Evolutionary conservation across 2,329 filamentous ascomycete species (phyloP).

Genomic region (Colletotrichum limetticola): DNA sequence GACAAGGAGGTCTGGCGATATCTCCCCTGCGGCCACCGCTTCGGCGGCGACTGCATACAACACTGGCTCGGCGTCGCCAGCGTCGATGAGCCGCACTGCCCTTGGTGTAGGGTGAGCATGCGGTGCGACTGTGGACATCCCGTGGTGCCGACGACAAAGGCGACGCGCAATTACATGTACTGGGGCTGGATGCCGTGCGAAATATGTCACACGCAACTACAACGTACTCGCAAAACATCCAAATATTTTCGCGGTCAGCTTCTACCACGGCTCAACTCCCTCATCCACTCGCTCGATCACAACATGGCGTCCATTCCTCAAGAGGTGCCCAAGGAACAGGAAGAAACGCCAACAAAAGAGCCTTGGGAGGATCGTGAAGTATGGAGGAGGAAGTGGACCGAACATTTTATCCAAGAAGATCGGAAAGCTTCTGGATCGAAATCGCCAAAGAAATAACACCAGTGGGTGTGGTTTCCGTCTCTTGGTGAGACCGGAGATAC

Average conservation of each 20-base stretch:
- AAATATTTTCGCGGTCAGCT: constrained; percentile 29
- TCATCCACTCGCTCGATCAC: constrained; percentile 33
- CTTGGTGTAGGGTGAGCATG: constrained; percentile 50
- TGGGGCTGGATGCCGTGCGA: constrained; percentile 32
- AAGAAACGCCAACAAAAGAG: constrained; percentile 27
- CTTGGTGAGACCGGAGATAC: background rate
- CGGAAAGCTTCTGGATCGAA: constrained; percentile 25
- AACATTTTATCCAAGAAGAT: constrained; percentile 28
- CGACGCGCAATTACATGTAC: constrained; percentile 28
- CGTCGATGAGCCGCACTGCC: constrained; percentile 49
- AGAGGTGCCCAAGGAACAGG: constrained; percentile 32
- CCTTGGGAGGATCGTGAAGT: constrained; percentile 34
- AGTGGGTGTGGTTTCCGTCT: background rate
- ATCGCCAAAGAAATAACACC: constrained; percentile 20
- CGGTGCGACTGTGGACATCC: constrained; percentile 47
- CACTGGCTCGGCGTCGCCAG: constrained; percentile 51
- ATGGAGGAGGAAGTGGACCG: constrained; percentile 33
- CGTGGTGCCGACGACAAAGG: constrained; percentile 40
- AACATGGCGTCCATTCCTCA: constrained; percentile 33
- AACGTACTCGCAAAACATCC: constrained; percentile 25
- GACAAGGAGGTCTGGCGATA: constrained; percentile 51
- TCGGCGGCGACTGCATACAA: constrained; percentile 56
- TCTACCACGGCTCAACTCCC: constrained; percentile 30
- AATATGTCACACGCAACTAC: constrained; percentile 31
- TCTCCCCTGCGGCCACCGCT: constrained; percentile 55